A percentile compares a stretch with the other conserved stretches of the same genome.
Evolutionary conservation across 2,329 filamentous ascomycete genomes (phyloP).

Genomic region (Nigrospora sphaerica): DNA sequence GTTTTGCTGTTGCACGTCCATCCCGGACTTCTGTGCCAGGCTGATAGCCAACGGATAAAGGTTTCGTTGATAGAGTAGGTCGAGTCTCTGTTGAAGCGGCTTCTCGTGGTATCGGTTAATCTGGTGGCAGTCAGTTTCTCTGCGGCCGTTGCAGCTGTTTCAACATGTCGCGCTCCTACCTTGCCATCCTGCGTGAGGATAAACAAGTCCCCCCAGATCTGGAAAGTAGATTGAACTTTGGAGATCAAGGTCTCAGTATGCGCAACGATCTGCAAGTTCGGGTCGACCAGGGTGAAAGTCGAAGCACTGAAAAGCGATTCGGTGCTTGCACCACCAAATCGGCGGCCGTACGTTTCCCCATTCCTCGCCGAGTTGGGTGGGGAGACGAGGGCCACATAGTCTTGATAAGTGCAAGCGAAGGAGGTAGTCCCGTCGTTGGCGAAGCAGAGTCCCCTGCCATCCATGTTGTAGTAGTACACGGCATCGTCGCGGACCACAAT

Average conservation of each 20-base stretch:
- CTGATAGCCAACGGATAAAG: conserved; percentile 89
- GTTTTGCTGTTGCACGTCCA: conserved; percentile 77
- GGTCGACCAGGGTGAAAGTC: conserved; percentile 86
- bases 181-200: conserved; percentile 90
- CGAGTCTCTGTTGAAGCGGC: conserved; percentile 79
- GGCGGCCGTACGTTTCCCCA: conserved; percentile 50
- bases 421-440: conserved; percentile 90
- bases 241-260: conserved; percentile 82
- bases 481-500: conserved; percentile 93
- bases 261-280: conserved; percentile 81
- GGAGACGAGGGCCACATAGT: conserved; percentile 83
- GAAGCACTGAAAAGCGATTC: conserved; percentile 81
- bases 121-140: conserved; percentile 33
- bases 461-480: conserved; percentile 83
- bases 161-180: conserved; percentile 36
- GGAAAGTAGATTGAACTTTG: conserved; percentile 71
- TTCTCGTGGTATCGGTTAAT: conserved; percentile 88
- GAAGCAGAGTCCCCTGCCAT: conserved; percentile 79
- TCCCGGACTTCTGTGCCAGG: conserved; percentile 79
- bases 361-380: conserved; percentile 54
- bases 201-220: conserved; percentile 87
- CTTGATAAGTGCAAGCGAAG: conserved; percentile 67
- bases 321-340: conserved; percentile 64
- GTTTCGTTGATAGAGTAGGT: conserved; percentile 90
- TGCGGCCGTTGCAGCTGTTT: neutral